phyloP scores from a whole-genome alignment of 1,284 basidiomycete genomes.

The Laetiporus sulphureus region DNA sequence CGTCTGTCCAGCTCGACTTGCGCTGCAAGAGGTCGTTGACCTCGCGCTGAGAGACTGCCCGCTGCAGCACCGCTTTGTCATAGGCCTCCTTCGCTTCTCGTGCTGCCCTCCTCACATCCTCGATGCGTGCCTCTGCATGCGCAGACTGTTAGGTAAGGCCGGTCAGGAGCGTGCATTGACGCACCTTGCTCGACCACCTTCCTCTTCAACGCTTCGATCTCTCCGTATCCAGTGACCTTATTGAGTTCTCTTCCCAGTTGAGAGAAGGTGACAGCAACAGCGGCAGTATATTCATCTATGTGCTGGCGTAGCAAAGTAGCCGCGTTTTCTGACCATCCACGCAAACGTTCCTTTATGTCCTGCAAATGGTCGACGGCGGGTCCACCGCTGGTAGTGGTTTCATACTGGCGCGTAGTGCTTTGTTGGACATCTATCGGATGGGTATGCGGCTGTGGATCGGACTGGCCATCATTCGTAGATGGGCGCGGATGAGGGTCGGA shows the following conservation, averaged over 20 bases:
- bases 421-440: too few relatives aligned
- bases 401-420: too few relatives aligned
- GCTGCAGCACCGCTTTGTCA: constrained; percentile 65
- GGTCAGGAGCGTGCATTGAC: constrained; percentile 22
- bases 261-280: constrained; percentile 54
- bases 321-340: constrained; percentile 1
- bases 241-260: constrained; percentile 77
- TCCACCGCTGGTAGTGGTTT: too few relatives aligned
- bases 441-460: too few relatives aligned
- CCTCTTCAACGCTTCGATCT: constrained; percentile 79
- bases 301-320: constrained; percentile 33
- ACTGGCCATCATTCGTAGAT: too few relatives aligned
- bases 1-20: constrained; percentile 81
- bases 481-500: too few relatives aligned
- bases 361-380: too few relatives aligned
- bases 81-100: constrained; percentile 68
- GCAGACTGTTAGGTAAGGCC: constrained; percentile 3
- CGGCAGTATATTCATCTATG: constrained; percentile 50
- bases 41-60: constrained; percentile 79
- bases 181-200: constrained; percentile 78
- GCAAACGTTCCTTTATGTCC: constrained; percentile 6
- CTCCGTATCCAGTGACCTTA: constrained; percentile 83
- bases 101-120: constrained; percentile 50
- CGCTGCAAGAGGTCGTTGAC: constrained; percentile 89
- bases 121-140: constrained; percentile 55